Conservation (phyloP, 345 rosid species). For the Hibiscus trionum region DNA sequence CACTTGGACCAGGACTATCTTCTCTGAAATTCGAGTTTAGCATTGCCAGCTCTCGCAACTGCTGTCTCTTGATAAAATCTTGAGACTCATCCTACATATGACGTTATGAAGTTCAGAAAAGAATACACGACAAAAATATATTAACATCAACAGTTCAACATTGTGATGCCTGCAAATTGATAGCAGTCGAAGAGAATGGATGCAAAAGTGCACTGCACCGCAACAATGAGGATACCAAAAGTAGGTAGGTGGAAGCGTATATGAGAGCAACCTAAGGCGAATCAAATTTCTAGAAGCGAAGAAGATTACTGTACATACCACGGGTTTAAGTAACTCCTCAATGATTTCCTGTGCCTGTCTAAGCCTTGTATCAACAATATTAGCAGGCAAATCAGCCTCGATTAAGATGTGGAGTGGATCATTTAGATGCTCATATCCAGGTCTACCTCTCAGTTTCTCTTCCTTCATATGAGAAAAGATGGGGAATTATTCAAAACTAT, state of each 20-base stretch:
- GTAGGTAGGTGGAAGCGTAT: not conserved
- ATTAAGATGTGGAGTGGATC: conserved; percentile 68
- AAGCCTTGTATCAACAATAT: conserved; percentile 45
- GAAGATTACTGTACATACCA: conserved; percentile 39
- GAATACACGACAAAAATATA: not conserved
- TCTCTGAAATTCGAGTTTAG: conserved; percentile 90
- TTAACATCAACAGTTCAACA: not conserved
- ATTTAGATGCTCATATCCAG: conserved; percentile 66
- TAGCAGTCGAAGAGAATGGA: too few relatives aligned
- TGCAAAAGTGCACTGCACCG: not conserved
- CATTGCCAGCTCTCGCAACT: conserved; percentile 83
- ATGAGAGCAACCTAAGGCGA: not conserved
- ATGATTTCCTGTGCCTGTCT: conserved; percentile 74
- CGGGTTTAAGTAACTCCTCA: conserved; percentile 87
- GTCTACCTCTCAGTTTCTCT: conserved; percentile 65
- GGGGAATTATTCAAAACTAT: conserved; percentile 10
- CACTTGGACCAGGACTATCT: conserved; percentile 97
- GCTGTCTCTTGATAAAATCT: conserved; percentile 92
- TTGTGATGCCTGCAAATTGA: not conserved
- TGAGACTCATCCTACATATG: conserved; percentile 81
- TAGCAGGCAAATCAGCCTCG: conserved; percentile 65
- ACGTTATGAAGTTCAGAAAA: not conserved
- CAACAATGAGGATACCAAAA: not conserved
- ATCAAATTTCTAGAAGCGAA: not conserved
- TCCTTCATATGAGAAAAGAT: conserved; percentile 33